Base-by-base conservation (phyloP, 83 land plant genomes). In the Larix sibirica region DNA sequence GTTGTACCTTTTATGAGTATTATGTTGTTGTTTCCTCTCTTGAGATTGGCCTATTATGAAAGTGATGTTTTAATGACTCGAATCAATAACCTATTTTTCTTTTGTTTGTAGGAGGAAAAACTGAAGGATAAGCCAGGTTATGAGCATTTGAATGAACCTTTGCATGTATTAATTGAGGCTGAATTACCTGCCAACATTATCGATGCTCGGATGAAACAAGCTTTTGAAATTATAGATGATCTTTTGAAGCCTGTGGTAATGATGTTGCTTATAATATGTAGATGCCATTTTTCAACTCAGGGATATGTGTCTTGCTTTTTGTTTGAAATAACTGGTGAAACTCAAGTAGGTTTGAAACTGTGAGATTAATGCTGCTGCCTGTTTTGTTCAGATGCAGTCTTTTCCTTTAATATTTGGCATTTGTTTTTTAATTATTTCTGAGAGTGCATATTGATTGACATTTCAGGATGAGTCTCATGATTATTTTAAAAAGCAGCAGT, bases 81-180 rank as follows among this genome's bases (percentile, higher is more conserved):
- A 0, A 3, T 24, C 44, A 74, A 74, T 74, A 16, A 78, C 21
- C 16, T 26, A 16, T 38, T 75, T 75, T 18, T 75, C 56, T 65
- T 80, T 65, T 7, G 36, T 44, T 44, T 18, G 20, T 36, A 97
- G 99, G 99, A 97, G 84, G 98, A 97, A 79, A 95, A 92, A 77
- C 85, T 97, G 80, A 95, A 93, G 81, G 98, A 91, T 77, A 97
- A 92, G 80, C 98, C 98, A 69, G 99, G 99, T n/a, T 97, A 94
- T 85, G 99, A 97, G 80, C 99, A 97, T 81, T 82, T 97, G 63
- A 97, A 95, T 81, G 99, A 96, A 84, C 96, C 96, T 24, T 81
- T 96, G 61, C 99, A 96, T 87, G 89, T 96, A 47, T 84, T 97
- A 61, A 88, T 97, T 36, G 99, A 97, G 89, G 99, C 99, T 24